These are phyloP conservation scores for Stylonectria norvegica DNA, from an alignment of 2,329 filamentous ascomycete genomes.

Conservation along the genomic window DNA sequence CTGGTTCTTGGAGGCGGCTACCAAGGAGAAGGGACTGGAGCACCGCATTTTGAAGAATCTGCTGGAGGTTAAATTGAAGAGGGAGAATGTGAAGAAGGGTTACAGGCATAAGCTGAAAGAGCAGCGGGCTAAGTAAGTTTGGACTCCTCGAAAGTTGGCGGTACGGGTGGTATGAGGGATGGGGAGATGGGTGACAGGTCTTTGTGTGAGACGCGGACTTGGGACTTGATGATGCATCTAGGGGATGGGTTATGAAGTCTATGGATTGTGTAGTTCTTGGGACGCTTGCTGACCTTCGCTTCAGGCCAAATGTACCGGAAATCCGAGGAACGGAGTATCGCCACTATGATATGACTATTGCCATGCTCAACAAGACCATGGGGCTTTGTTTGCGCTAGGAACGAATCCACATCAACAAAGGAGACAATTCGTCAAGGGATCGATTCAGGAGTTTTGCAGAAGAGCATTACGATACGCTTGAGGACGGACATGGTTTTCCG, in stretches of 20 bases:
- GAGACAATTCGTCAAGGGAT: too few relatives aligned
- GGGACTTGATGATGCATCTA: too few relatives aligned
- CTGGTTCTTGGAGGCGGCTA: constrained; percentile 66
- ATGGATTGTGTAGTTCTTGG: too few relatives aligned
- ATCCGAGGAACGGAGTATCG: constrained; percentile 43
- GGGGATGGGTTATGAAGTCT: too few relatives aligned
- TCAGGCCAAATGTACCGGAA: too few relatives aligned
- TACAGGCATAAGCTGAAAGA: constrained; percentile 15
- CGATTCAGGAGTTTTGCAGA: too few relatives aligned
- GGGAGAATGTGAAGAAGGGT: constrained; percentile 7
- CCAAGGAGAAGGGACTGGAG: constrained; percentile 62
- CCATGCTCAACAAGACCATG: constrained; percentile 73
- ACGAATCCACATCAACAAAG: too few relatives aligned
- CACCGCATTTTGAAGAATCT: constrained; percentile 70
- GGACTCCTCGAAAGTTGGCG: background rate
- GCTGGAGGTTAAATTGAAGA: constrained; percentile 35
- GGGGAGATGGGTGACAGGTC: background rate
- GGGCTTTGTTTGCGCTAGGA: constrained; percentile 54
- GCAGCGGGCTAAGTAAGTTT: constrained; percentile 24
- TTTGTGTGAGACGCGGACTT: background rate
- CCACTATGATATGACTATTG: constrained; percentile 66
- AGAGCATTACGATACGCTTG: too few relatives aligned
- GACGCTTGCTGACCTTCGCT: too few relatives aligned
- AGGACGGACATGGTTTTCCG: too few relatives aligned
- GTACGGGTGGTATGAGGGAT: background rate